Conservation (phyloP, 2,329 filamentous ascomycete genomes). For the Xylariaceae sp. region DNA sequence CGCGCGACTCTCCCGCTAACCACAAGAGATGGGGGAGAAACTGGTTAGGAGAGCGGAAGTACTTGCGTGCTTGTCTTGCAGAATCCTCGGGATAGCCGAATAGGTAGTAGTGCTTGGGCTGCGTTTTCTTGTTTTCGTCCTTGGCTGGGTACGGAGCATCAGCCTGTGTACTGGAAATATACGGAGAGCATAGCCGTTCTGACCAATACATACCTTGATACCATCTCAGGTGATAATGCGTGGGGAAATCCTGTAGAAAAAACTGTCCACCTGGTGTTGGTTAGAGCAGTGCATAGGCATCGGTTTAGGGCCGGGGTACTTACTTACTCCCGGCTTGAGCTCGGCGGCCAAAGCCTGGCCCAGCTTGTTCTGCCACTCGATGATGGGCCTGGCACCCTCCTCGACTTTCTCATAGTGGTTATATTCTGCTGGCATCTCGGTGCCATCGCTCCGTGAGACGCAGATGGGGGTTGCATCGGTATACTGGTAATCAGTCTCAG, state of each 20-base stretch:
- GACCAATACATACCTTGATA: conserved; percentile 14
- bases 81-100: conserved; percentile 22
- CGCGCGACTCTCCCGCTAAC: conserved; percentile 17
- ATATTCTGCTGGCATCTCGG: conserved; percentile 13
- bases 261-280: conserved; percentile 9
- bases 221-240: conserved; percentile 18
- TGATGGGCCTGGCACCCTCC: conserved; percentile 11
- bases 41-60: conserved; percentile 20
- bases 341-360: conserved; percentile 16
- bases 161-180: too few relatives aligned
- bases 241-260: conserved; percentile 15
- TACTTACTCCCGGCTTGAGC: conserved; percentile 15
- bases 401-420: conserved; percentile 15
- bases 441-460: conserved; percentile 16
- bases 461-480: conserved; percentile 6
- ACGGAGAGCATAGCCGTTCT: too few relatives aligned
- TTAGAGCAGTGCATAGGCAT: conserved; percentile 9
- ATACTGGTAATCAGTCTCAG: conserved; percentile 10
- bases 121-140: conserved; percentile 11
- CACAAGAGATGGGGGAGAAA: conserved; percentile 26
- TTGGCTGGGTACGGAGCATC: conserved; percentile 5
- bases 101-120: conserved; percentile 20
- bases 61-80: conserved; percentile 15
- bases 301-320: background rate
- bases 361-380: conserved; percentile 20